phyloP scores from a whole-genome alignment of 495 filamentous ascomycete genomes.

The Neurospora discreta region DNA sequence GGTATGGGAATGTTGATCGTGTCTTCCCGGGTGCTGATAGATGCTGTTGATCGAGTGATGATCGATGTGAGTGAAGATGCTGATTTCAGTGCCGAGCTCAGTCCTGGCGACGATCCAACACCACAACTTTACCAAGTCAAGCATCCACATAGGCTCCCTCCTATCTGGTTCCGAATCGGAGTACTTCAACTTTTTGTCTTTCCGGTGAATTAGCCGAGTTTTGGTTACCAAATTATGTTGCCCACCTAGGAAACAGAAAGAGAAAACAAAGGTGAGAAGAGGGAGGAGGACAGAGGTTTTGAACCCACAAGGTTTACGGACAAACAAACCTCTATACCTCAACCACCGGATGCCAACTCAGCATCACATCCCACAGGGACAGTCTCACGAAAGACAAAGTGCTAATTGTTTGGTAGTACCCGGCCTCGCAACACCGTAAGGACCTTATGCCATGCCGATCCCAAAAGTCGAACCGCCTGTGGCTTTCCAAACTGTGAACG shows the following conservation, averaged over 20 bases:
- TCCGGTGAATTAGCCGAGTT: neutral
- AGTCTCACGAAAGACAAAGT: neutral
- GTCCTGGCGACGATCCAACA: fast-evolving
- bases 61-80: neutral
- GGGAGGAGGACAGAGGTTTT: neutral
- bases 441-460: neutral
- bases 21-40: neutral
- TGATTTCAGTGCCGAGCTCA: neutral
- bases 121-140: neutral
- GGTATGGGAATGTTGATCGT: neutral
- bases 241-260: neutral
- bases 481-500: no score
- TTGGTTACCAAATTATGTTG: neutral
- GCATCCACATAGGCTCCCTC: neutral
- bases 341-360: neutral
- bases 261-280: neutral
- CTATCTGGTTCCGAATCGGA: neutral
- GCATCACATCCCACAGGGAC: neutral
- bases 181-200: neutral
- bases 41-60: neutral
- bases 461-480: no score
- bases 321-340: neutral
- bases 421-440: neutral
- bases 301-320: neutral
- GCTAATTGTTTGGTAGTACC: neutral